Base-by-base conservation (phyloP, 2,329 filamentous ascomycete genomes). In the Aspergillus novoparasiticus region DNA sequence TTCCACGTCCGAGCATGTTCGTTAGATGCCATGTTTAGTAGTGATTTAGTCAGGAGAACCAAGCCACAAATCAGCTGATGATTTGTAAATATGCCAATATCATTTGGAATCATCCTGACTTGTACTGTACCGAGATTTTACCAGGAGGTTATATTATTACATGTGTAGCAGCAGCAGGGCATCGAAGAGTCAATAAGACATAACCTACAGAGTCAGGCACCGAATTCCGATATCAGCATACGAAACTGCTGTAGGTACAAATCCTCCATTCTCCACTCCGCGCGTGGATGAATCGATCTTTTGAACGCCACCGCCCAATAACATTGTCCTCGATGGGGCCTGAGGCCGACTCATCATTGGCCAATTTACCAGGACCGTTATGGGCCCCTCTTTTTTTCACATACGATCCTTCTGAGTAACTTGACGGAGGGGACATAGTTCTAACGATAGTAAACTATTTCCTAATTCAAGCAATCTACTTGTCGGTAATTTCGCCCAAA, bases 51-150 rank as follows among this genome's bases (percentile, higher is more conserved):
- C 51, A 55, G 51, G 34, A 23, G 34, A 23, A 26, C 32, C 14
- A 21, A 55, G 51, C 51, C 51, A 55, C 12, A 8, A 6, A 55
- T 55, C 51, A 39, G 30, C 51, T 55, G 51, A 55, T 55, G 8
- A 32, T 19, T 10, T 45, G 10, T 45, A 43, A 9, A 14, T 43
- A 41, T 19, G 14, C 6, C 6, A 41, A 41, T 11, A 19, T 41
- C 19, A 19, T 41, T 19, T 8, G 36, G 16, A 41, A 41, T 19
- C 36, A 19, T 41, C 16, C 16, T 14, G 34, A 36, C 34, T 36
- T 14, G 6, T 14, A 39, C 14, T 39, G 12, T 39, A 16, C 34
- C 34, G 12, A 39, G 34, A 39, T 5, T 39, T 16, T 16, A 16
- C 34, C 34, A 39, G 14, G 12, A 12, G 16, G 34, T 39, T 39